A percentile compares a stretch with the other conserved stretches of the same genome.
Conservation (phyloP, 345 rosid genomes). For the Eucalyptus curtisii region DNA sequence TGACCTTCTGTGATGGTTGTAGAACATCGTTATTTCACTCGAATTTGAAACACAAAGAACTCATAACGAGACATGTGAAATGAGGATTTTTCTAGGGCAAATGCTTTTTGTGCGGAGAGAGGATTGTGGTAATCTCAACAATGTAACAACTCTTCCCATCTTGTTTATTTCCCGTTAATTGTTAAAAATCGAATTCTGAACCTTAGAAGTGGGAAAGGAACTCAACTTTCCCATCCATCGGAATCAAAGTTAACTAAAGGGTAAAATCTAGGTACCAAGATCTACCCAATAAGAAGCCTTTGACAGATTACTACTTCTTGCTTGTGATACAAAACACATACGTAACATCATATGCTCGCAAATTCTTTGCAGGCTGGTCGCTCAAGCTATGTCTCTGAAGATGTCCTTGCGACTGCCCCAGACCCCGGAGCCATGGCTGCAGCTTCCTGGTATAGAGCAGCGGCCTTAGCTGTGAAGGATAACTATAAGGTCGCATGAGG, state of each 20-base stretch:
- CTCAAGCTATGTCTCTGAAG: conserved; percentile 57
- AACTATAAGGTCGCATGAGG: neutral
- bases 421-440: conserved; percentile 97
- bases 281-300: neutral
- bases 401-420: conserved; percentile 54
- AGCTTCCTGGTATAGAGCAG: conserved; percentile 89
- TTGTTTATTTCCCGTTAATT: neutral
- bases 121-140: neutral
- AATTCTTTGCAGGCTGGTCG: conserved; percentile 64
- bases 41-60: neutral
- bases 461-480: conserved; percentile 69
- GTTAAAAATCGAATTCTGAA: neutral
- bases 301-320: neutral
- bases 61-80: neutral
- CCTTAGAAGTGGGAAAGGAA: neutral
- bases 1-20: neutral
- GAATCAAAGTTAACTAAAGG: neutral
- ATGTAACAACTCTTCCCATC: neutral
- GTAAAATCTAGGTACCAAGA: neutral
- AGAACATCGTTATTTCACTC: neutral
- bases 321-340: neutral
- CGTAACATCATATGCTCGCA: neutral
- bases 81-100: neutral
- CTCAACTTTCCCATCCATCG: neutral
- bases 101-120: neutral